phyloP scores from a whole-genome alignment of 148 eudicot genomes.

The Arbutus unedo region DNA sequence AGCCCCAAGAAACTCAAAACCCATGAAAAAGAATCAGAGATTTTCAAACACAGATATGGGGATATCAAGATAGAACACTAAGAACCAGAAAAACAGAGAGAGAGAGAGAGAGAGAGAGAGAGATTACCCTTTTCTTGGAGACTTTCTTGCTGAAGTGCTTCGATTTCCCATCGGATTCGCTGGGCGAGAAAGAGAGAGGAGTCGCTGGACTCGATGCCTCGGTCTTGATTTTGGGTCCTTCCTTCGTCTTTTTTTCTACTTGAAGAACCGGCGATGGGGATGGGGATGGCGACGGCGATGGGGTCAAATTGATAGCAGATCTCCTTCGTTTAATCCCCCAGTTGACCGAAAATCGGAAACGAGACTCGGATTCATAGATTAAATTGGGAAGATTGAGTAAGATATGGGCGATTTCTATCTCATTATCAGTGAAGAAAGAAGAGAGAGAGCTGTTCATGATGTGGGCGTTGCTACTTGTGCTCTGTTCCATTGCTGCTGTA shows the following conservation, averaged over 20 bases:
- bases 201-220: conserved; percentile 30
- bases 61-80: neutral
- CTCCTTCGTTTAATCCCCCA: conserved; percentile 15
- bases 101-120: neutral
- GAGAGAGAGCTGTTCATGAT: neutral
- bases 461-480: neutral
- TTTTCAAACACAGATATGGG: neutral
- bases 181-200: conserved; percentile 30
- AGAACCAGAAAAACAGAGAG: neutral
- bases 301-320: conserved; percentile 10
- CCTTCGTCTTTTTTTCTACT: neutral
- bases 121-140: conserved; percentile 26
- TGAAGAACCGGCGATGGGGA: neutral
- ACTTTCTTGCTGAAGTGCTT: conserved; percentile 13
- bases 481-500: conserved; percentile 8
- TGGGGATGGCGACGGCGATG: neutral
- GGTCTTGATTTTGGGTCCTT: conserved; percentile 6
- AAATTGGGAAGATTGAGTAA: conserved; percentile 8
- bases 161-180: conserved; percentile 33
- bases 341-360: neutral
- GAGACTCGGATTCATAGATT: neutral
- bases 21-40: neutral
- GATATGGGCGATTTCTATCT: neutral
- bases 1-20: neutral
- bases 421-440: neutral